phyloP scores from a whole-genome alignment of 441 rosid species.

The Bocquillonia castaneifolia region DNA sequence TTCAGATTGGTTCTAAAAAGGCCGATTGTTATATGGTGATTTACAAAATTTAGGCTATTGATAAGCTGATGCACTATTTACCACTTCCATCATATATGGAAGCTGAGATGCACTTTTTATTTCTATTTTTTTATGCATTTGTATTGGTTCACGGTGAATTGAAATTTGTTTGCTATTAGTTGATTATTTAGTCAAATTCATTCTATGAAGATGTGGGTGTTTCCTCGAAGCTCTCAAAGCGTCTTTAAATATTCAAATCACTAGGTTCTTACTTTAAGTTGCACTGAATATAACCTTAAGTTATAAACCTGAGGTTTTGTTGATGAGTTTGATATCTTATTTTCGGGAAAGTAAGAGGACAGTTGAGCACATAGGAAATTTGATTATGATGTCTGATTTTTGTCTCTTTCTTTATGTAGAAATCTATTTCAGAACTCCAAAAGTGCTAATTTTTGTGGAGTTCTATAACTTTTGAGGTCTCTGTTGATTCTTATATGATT shows the following conservation, averaged over 20 bases:
- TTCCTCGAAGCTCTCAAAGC: neutral
- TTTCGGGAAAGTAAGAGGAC: neutral
- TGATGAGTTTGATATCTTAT: no score
- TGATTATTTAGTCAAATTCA: neutral
- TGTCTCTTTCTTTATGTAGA: neutral
- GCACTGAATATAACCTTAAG: no score
- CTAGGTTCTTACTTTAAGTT: neutral
- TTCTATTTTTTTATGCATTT: no score
- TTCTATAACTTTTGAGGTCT: neutral
- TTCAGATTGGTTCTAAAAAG: no score
- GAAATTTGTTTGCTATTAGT: neutral
- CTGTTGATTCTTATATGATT: neutral
- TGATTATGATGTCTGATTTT: neutral
- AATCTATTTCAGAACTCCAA: slow-evolving; percentile 14
- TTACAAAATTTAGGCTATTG: neutral
- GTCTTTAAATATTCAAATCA: neutral
- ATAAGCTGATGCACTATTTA: neutral
- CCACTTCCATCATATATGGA: neutral
- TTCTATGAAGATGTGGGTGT: neutral
- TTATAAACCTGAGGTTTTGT: no score
- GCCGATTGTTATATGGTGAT: no score
- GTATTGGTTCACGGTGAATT: no score
- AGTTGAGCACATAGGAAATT: neutral
- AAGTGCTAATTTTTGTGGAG: neutral
- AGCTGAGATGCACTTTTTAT: no score